A percentile compares a stretch with the other conserved stretches of the same genome.
These are phyloP conservation scores for Aphanoascus verrucosus DNA, from an alignment of 2,329 filamentous ascomycete species.

Conservation along the genomic window DNA sequence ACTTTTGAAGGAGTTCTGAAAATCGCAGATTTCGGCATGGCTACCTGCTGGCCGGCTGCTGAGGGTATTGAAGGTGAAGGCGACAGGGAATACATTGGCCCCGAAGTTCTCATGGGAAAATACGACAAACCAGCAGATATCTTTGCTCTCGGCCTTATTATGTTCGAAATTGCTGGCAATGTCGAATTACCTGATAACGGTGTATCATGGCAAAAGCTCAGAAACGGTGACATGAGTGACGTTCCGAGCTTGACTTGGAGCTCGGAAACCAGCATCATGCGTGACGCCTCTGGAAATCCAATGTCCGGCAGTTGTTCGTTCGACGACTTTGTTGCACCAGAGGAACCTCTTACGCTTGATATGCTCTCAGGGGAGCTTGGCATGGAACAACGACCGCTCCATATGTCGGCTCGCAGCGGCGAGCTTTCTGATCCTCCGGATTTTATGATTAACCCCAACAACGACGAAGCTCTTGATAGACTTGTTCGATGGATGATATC, in stretches of 20 bases:
- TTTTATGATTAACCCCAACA: slow-evolving; percentile 74
- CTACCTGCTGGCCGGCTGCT: slow-evolving; percentile 64
- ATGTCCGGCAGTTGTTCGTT: slow-evolving; percentile 39
- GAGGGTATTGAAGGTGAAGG: slow-evolving; percentile 78
- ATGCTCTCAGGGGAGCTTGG: slow-evolving; percentile 7
- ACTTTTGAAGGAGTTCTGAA: slow-evolving; percentile 56
- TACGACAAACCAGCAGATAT: slow-evolving; percentile 88
- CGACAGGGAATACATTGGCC: slow-evolving; percentile 90
- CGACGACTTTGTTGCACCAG: slow-evolving; percentile 35
- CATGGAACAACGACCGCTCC: not conserved
- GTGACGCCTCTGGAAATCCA: slow-evolving; percentile 64
- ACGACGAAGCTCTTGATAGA: slow-evolving; percentile 67
- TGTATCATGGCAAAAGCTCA: slow-evolving; percentile 76
- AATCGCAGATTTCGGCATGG: slow-evolving; percentile 60
- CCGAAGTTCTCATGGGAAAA: slow-evolving; percentile 75
- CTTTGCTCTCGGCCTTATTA: slow-evolving; percentile 87
- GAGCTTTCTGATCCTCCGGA: slow-evolving; percentile 60
- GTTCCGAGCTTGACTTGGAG: slow-evolving; percentile 81
- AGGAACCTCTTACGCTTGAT: slow-evolving; percentile 8
- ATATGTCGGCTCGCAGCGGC: slow-evolving; percentile 34
- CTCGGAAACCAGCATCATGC: slow-evolving; percentile 55
- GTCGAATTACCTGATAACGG: slow-evolving; percentile 90
- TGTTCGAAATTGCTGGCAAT: slow-evolving; percentile 89
- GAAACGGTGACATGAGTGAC: slow-evolving; percentile 79
- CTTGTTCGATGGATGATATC: slow-evolving; percentile 83